Evolutionary conservation across 768 basidiomycete species (phyloP).

Genomic region (Pleurotus tuoliensis): DNA sequence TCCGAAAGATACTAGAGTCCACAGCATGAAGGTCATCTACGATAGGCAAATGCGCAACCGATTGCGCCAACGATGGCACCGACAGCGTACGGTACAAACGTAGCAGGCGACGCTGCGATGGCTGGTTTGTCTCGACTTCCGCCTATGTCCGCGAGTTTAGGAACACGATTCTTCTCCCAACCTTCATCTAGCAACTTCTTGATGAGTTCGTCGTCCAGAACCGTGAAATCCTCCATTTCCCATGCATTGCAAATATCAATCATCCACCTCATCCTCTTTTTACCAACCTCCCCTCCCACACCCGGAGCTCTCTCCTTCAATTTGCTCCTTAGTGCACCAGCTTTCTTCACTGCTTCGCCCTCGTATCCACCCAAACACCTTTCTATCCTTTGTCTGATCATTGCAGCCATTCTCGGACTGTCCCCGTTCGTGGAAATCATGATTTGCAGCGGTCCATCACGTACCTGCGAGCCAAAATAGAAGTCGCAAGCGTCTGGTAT

Average conservation of each 20-base stretch:
- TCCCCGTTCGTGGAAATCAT: slow-evolving; percentile 96
- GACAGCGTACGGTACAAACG: not conserved
- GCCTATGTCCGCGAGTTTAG: slow-evolving; percentile 38
- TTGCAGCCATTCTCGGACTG: slow-evolving; percentile 85
- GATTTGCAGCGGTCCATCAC: slow-evolving; percentile 87
- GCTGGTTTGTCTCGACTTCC: slow-evolving; percentile 14
- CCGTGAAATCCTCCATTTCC: slow-evolving; percentile 76
- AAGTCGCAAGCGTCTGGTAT: slow-evolving; percentile 96
- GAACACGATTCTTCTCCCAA: slow-evolving; percentile 68
- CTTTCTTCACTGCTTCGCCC: slow-evolving; percentile 74
- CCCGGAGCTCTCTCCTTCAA: slow-evolving; percentile 82
- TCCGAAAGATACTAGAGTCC: not conserved
- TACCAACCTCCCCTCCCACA: slow-evolving; percentile 72
- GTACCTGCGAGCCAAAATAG: slow-evolving; percentile 94
- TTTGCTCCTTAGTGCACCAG: slow-evolving; percentile 69
- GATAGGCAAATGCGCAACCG: slow-evolving; percentile 1
- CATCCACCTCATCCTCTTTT: slow-evolving; percentile 92
- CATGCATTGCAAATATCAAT: slow-evolving; percentile 80
- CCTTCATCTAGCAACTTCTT: slow-evolving; percentile 71
- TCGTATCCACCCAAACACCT: slow-evolving; percentile 63
- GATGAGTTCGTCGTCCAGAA: slow-evolving; percentile 65
- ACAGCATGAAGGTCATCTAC: not conserved
- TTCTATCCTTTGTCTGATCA: slow-evolving; percentile 71
- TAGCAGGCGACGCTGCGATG: not conserved
- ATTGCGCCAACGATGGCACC: slow-evolving; percentile 3